Evolutionary conservation across 140 eudicot species (phyloP), one percentile per base, ranked within the genome.

Genomic region (Bidens hawaiensis): DNA sequence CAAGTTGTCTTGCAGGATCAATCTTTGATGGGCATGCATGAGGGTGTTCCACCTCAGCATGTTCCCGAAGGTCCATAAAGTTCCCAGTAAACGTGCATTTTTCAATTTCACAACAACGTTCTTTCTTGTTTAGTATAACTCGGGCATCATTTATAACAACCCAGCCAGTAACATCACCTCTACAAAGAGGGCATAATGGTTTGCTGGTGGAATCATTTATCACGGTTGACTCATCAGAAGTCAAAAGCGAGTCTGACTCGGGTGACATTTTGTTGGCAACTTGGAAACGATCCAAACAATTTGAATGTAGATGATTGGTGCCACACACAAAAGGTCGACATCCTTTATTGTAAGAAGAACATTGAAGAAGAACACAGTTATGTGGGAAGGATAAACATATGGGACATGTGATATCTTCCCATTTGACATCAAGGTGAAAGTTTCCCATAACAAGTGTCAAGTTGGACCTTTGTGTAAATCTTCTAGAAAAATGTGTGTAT

Each of bases 111-210:
- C 98, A 90, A 25, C 64, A 76, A 25, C 98, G 96, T 64, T 74
- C 81, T 73, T 82, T 82, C 67, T 78, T 78, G 53, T 90, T 81
- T 40, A 87, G 48, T 71, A 80, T 68, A 45, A 46, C 65, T 1
- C 98, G 94, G 26, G 89, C 91, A 25, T 73, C 80, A 2, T 82
- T 71, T 49, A 82, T 67, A 21, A 90, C 80, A 12, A 78, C 69
- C 98, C 98, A 90, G 26, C 98, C 98, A 14, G 80, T 76, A 30
- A 90, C 98, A 61, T 87, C 91, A 31, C 98, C 98, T 73, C 98
- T 82, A 62, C 98, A 90, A 27, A 90, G 82, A 7, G 98, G 98
- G 75, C 98, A 90, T 28, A 75, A 53, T 3, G 98, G 84, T 64
- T 70, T 83, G 58, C 65, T 63, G 26, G 66, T 73, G 62, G 70